A percentile compares a stretch with the other conserved stretches of the same genome.
These are phyloP conservation scores for Pleurotus ostreatus DNA, from an alignment of 768 basidiomycete genomes.

Conservation along the genomic window DNA sequence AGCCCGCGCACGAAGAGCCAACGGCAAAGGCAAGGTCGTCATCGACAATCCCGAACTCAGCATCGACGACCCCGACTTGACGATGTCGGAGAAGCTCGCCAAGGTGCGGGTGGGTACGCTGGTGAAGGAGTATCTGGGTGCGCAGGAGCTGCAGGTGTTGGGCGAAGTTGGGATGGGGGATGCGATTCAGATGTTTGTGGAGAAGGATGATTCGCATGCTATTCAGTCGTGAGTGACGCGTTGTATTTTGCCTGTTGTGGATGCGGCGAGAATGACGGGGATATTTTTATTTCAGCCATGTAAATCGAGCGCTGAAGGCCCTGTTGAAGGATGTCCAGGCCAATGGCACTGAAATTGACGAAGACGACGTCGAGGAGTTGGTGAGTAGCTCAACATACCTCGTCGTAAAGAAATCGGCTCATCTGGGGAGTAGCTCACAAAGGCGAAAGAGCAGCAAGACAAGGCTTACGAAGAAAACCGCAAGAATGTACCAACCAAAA, in stretches of 20 bases:
- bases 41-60: slow-evolving; percentile 78
- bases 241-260: neutral
- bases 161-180: slow-evolving; percentile 90
- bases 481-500: slow-evolving; percentile 35
- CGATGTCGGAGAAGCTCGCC: slow-evolving; percentile 66
- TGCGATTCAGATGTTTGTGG: slow-evolving; percentile 93
- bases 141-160: slow-evolving; percentile 89
- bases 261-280: neutral
- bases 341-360: slow-evolving; percentile 60
- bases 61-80: slow-evolving; percentile 66
- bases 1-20: slow-evolving; percentile 57
- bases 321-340: slow-evolving; percentile 71
- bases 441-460: slow-evolving; percentile 69
- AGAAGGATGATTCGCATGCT: slow-evolving; percentile 95
- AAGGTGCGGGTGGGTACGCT: slow-evolving; percentile 85
- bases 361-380: slow-evolving; percentile 70
- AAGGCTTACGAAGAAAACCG: slow-evolving; percentile 48
- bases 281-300: slow-evolving; percentile 47
- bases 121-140: slow-evolving; percentile 87
- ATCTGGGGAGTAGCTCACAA: slow-evolving; percentile 44
- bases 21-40: slow-evolving; percentile 51
- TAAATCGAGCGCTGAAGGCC: slow-evolving; percentile 49
- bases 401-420: neutral
- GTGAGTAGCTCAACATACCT: slow-evolving; percentile 32
- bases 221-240: slow-evolving; percentile 69